Evolutionary conservation across 306 rosid species (phyloP), one percentile per base, ranked within the genome.

Genomic region (Sechiopsis laciniata): DNA sequence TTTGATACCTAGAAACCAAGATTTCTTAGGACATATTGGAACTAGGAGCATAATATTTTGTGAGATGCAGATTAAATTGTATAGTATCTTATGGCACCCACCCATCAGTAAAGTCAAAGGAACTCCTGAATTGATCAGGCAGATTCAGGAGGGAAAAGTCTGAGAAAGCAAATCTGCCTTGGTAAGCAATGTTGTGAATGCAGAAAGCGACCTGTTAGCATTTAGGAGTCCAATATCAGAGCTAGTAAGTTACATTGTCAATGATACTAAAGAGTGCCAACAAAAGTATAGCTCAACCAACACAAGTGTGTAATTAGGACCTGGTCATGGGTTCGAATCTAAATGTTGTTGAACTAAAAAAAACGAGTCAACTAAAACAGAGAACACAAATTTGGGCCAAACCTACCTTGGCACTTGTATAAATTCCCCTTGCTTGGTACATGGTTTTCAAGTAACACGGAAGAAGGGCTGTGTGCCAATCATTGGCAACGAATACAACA

Each of bases 101-200:
- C 87, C 87, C 87, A 12, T 84, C 87, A 1, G 77, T 48, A 75
- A 84, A 84, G 78, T 84, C 87, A 11, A 84, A 81, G 71, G 87
- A 84, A 64, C 85, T 64, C 76, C 45, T 81, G 74, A 84, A 73
- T 24, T 42, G 59, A 37, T 74, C 78, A 4, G 87, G 83, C 77
- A 84, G 70, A 71, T 76, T 63, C 78, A 84, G 81, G 53, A 69
- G 59, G 37, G 80, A 22, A 59, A 81, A 84, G 74, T 84, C 87
- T 5, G 77, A 32, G 42, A 63, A 63, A 22, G 70, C 48, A 79
- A 84, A 81, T 84, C 87, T 63, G 24, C 87, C 87, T 74, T 84
- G 87, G 72, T 84, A 84, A 54, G 87, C 85, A 76, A 84, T 84
- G 67, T 84, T 84, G 80, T 84, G 87, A 74, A 84, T 84, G 69